Conservation (phyloP, 345 rosid genomes). For the Kandelia obovata region DNA sequence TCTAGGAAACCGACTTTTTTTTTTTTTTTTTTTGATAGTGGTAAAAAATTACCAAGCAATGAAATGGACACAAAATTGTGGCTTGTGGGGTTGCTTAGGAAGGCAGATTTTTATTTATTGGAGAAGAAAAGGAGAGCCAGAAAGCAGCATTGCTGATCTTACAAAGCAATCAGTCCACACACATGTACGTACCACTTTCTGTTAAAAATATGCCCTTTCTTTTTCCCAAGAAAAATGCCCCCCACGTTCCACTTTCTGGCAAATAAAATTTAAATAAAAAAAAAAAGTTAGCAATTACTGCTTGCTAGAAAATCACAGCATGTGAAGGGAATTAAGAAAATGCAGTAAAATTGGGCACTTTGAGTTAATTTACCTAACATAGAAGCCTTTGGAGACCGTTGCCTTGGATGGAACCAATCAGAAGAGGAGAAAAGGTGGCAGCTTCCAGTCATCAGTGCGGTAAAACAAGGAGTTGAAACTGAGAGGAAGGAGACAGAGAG, state of each 20-base stretch:
- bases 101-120: conserved; percentile 9
- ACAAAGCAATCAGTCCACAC: conserved; percentile 23
- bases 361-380: too few relatives aligned
- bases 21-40: background rate
- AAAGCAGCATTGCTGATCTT: conserved; percentile 40
- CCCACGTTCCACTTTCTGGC: background rate
- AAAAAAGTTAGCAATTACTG: background rate
- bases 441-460: too few relatives aligned
- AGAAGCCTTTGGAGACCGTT: too few relatives aligned
- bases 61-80: background rate
- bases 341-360: background rate
- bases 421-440: too few relatives aligned
- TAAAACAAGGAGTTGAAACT: too few relatives aligned
- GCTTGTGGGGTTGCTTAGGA: conserved; percentile 5
- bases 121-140: conserved; percentile 8
- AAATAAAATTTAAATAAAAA: background rate
- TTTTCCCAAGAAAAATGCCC: background rate
- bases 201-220: conserved; percentile 18
- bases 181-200: conserved; percentile 29
- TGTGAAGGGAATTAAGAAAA: background rate
- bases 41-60: background rate
- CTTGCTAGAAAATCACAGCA: too few relatives aligned
- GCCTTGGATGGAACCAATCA: too few relatives aligned
- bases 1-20: conserved; percentile 17
- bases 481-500: too few relatives aligned